Conservation (phyloP, 2,329 filamentous ascomycete species). For the Chalaropsis thielavioides region DNA sequence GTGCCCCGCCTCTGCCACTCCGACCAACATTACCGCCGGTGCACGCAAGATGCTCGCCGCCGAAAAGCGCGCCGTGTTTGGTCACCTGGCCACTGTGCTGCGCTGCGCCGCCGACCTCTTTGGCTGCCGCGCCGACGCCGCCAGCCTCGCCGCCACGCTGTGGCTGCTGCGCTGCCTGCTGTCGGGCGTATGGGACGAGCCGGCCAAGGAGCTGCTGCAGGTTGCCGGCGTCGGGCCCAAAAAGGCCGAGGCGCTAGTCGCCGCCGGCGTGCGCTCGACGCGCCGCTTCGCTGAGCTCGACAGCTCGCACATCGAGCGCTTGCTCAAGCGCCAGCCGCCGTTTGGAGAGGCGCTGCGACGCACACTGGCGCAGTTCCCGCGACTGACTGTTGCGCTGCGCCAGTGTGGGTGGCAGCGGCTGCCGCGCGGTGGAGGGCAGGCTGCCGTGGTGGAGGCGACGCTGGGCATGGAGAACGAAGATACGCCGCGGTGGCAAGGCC, state of each 20-base stretch:
- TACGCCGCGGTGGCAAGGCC: slow-evolving; percentile 47
- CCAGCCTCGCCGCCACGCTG: slow-evolving; percentile 52
- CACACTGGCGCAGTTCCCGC: slow-evolving; percentile 54
- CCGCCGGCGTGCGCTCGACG: slow-evolving; percentile 56
- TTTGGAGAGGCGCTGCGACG: slow-evolving; percentile 60
- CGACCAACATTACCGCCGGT: slow-evolving; percentile 30
- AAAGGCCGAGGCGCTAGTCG: slow-evolving; percentile 57
- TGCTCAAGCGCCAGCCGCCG: slow-evolving; percentile 66
- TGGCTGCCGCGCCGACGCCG: slow-evolving; percentile 40
- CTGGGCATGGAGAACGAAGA: slow-evolving; percentile 57
- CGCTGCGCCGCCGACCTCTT: slow-evolving; percentile 29
- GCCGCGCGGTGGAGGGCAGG: slow-evolving; percentile 25
- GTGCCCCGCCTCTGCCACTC: slow-evolving; percentile 47
- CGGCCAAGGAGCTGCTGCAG: slow-evolving; percentile 67
- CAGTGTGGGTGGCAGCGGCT: slow-evolving; percentile 17
- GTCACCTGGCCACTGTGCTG: slow-evolving; percentile 25
- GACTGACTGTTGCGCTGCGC: slow-evolving; percentile 29
- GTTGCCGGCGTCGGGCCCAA: slow-evolving; percentile 64
- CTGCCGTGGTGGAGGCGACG: slow-evolving; percentile 39
- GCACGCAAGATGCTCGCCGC: slow-evolving; percentile 18
- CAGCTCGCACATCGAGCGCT: slow-evolving; percentile 57
- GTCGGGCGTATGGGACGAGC: slow-evolving; percentile 68
- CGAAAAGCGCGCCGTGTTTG: slow-evolving; percentile 25
- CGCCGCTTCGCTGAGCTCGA: slow-evolving; percentile 54
- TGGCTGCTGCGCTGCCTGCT: slow-evolving; percentile 65